Percentiles rank a stretch among this genome's conserved stretches.
These are phyloP conservation scores for Tulasnella sp. DNA, from an alignment of 768 basidiomycete species.

Conservation along the genomic window DNA sequence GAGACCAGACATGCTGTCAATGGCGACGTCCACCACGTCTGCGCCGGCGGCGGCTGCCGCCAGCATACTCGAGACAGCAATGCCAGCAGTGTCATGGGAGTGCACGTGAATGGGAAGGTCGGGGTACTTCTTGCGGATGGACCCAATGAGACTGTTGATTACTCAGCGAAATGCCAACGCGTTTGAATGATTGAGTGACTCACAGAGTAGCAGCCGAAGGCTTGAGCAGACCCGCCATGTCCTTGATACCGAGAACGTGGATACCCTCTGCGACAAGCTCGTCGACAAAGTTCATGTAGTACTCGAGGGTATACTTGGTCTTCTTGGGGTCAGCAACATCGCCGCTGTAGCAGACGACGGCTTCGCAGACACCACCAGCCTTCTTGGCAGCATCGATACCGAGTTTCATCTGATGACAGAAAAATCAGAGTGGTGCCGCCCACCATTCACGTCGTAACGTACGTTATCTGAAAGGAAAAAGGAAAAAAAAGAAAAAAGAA, in stretches of 20 bases:
- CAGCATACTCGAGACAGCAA: constrained; percentile 94
- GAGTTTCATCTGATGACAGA: constrained; percentile 64
- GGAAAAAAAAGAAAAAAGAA: neutral
- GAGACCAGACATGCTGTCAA: constrained; percentile 97
- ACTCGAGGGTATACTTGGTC: constrained; percentile 92
- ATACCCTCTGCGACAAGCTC: constrained; percentile 90
- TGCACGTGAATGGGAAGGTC: constrained; percentile 98
- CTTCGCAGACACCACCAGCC: constrained; percentile 96
- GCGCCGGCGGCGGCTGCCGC: constrained; percentile 95
- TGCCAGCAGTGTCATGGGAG: constrained; percentile 98
- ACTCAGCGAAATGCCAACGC: neutral
- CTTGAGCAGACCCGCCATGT: constrained; percentile 96
- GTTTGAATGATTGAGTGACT: constrained; percentile 23
- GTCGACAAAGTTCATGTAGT: constrained; percentile 93
- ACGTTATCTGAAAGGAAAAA: constrained; percentile 49
- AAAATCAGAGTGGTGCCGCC: constrained; percentile 19
- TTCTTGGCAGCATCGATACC: constrained; percentile 99
- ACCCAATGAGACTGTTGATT: constrained; percentile 62
- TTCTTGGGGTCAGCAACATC: constrained; percentile 91
- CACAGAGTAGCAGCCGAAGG: constrained; percentile 86
- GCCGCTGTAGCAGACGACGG: constrained; percentile 95
- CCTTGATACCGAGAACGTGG: constrained; percentile 95
- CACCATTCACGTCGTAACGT: neutral
- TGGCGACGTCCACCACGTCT: constrained; percentile 95
- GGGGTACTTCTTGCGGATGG: constrained; percentile 91